Base-by-base conservation (phyloP, 2,329 filamentous ascomycete genomes). In the Drechslerella dactyloides region DNA sequence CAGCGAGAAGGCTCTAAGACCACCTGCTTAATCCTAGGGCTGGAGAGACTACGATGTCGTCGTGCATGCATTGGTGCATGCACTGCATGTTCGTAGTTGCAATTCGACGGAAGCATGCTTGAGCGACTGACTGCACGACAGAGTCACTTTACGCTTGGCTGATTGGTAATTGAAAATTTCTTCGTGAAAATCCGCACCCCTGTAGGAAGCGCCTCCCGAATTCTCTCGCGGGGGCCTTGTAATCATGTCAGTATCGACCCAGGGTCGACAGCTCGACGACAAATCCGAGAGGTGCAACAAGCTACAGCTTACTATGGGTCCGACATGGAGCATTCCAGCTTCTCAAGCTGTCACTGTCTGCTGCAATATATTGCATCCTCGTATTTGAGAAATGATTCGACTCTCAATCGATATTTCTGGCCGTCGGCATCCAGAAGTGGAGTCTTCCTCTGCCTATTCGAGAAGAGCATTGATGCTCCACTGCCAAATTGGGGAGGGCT, bases 401-500 rank as follows among this genome's bases (percentile, higher is more conserved):
- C 15, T 30, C 35, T n/a, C 24, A 6, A n/a, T 35, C 17, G 37
- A 37, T 8, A 37, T 35, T 62, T 8, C 30, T 24, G 33, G 8
- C 17, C 6, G 11, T 52, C 11, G 15, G 50, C 40, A 30, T 24
- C 48, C 10, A 7, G 17, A 58, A 40, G 52, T 53, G 52, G 58
- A 60, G 33, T 27, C 59, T 44, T 40, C n/a, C 44, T 15, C 27
- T 52, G n/a, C 68, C 55, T 40, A 61, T 57, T 65, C 35, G 35
- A 65, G 66, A 42, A 53, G 15, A 50, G 68, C 60, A 52, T 17
- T 60, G 68, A 60, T 57, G 37, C 23, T 42, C 35, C 1, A 40
- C 27, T 15, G 46, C 68, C 50, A 7, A 48, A 60, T 65, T 57
- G 1, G 51, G 68, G 44, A 42, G 55, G 54, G 68, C 68, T 72